phyloP scores from a whole-genome alignment of 495 filamentous ascomycete species.

The Penicillium fimorum region DNA sequence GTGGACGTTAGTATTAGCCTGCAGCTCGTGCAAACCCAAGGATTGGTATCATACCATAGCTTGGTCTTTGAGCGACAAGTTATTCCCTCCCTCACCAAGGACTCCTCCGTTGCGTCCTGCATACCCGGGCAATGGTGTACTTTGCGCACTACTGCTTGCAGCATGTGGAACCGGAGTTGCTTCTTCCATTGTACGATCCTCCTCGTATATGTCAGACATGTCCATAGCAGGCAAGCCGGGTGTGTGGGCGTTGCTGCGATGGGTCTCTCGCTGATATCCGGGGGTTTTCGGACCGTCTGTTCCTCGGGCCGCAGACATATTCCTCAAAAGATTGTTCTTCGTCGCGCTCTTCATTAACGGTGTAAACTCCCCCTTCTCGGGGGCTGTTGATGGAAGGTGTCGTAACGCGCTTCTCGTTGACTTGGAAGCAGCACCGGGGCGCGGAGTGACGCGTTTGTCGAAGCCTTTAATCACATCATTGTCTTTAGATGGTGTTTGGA shows the following conservation, averaged over 20 bases:
- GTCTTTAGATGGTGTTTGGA: constrained; percentile 80
- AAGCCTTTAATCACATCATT: constrained; percentile 67
- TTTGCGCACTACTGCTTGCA: constrained; percentile 71
- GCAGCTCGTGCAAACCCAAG: neutral
- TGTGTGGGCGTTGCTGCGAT: constrained; percentile 60
- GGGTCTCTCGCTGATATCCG: constrained; percentile 58
- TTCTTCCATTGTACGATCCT: constrained; percentile 56
- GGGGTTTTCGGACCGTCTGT: constrained; percentile 66
- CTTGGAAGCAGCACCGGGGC: constrained; percentile 52
- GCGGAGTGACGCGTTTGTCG: constrained; percentile 68
- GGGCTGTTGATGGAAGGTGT: constrained; percentile 58
- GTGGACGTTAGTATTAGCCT: constrained; percentile 18
- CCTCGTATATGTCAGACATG: constrained; percentile 66
- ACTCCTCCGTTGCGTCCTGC: constrained; percentile 60
- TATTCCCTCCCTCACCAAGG: constrained; percentile 72
- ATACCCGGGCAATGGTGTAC: constrained; percentile 72
- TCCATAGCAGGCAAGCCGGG: constrained; percentile 59
- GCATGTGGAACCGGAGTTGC: constrained; percentile 67
- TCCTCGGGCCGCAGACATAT: constrained; percentile 50
- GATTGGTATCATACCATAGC: constrained; percentile 62
- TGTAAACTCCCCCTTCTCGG: constrained; percentile 80
- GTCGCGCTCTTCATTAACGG: constrained; percentile 89
- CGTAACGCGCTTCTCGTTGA: constrained; percentile 54
- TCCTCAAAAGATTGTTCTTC: constrained; percentile 68
- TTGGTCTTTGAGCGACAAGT: constrained; percentile 87